A percentile compares a stretch with the other conserved stretches of the same genome.
Evolutionary conservation across 768 basidiomycete genomes (phyloP).

Genomic region (Pilatotrama ljubarskyi): DNA sequence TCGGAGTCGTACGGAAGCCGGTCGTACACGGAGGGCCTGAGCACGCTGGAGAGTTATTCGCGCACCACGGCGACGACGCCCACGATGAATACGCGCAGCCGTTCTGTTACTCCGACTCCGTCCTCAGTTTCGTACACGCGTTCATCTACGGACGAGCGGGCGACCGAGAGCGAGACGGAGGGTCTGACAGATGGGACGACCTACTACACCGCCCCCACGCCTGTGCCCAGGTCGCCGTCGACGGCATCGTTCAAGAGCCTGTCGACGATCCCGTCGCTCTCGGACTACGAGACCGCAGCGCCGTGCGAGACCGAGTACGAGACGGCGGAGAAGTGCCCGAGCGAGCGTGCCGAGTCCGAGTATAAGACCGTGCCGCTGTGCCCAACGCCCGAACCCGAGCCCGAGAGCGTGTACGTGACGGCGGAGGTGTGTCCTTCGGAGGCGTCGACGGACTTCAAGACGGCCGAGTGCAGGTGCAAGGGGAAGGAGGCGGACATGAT

Average conservation of each 20-base stretch:
- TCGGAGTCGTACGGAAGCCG: slow-evolving; percentile 12
- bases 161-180: slow-evolving; percentile 11
- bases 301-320: slow-evolving; percentile 39
- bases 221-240: slow-evolving; percentile 20
- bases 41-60: slow-evolving; percentile 32
- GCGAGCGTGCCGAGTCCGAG: slow-evolving; percentile 45
- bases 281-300: slow-evolving; percentile 43
- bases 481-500: slow-evolving; percentile 20
- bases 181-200: slow-evolving; percentile 7
- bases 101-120: slow-evolving; percentile 23
- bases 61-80: slow-evolving; percentile 19
- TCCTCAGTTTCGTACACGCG: slow-evolving; percentile 21
- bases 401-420: slow-evolving; percentile 51
- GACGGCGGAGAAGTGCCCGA: slow-evolving; percentile 34
- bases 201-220: slow-evolving; percentile 14
- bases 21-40: slow-evolving; percentile 20
- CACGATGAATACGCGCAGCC: slow-evolving; percentile 7
- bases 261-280: slow-evolving; percentile 57
- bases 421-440: slow-evolving; percentile 48
- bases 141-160: slow-evolving; percentile 6
- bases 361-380: slow-evolving; percentile 45
- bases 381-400: slow-evolving; percentile 34
- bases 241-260: slow-evolving; percentile 54
- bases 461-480: slow-evolving; percentile 42
- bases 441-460: slow-evolving; percentile 45